Evolutionary conservation across 2,329 filamentous ascomycete species (phyloP).

Genomic region (Calonectria pseudoreteaudii): DNA sequence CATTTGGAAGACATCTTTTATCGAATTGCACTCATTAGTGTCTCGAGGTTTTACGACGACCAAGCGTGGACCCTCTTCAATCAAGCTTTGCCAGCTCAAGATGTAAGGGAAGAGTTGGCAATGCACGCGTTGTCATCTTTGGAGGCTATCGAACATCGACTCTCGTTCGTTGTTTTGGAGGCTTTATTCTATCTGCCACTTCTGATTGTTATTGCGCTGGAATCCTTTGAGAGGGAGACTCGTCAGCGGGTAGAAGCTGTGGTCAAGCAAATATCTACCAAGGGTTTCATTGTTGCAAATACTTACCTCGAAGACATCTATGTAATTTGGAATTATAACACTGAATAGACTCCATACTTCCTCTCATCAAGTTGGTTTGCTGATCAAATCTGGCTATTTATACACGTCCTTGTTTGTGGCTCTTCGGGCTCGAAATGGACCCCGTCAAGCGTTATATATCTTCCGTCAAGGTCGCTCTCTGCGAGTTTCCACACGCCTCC

Average conservation of each 20-base stretch:
- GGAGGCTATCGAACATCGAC: background rate
- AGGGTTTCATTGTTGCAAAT: background rate
- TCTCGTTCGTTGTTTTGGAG: background rate
- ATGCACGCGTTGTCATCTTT: background rate
- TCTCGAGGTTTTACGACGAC: background rate
- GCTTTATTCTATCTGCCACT: background rate
- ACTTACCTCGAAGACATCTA: background rate
- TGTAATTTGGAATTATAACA: background rate
- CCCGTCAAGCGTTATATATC: background rate
- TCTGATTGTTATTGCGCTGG: background rate
- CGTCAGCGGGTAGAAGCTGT: background rate
- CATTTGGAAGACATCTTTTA: background rate
- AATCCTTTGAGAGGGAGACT: background rate
- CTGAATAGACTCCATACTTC: background rate
- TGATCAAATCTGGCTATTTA: background rate
- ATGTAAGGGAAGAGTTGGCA: background rate
- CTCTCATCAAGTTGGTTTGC: background rate
- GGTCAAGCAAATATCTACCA: background rate
- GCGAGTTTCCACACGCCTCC: no score
- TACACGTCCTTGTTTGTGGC: background rate
- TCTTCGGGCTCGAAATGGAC: background rate
- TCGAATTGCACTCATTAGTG: background rate
- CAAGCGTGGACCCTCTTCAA: background rate
- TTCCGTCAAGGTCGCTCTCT: no score
- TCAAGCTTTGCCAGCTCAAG: background rate